phyloP scores from a whole-genome alignment of 257 asterid species.

The Solanum chiquidenum region DNA sequence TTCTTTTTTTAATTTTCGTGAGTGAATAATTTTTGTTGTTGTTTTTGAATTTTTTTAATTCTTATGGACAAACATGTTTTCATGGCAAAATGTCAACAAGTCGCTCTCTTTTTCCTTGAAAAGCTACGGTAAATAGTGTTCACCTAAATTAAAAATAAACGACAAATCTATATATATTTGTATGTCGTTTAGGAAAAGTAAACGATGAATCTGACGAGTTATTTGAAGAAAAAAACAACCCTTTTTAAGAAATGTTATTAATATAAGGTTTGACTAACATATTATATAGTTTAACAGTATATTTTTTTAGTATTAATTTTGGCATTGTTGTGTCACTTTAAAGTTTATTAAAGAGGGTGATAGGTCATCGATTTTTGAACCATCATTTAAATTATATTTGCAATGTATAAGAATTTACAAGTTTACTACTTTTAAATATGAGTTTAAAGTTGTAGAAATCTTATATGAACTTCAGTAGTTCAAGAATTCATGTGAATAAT shows the following conservation, averaged over 20 bases:
- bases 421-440: neutral
- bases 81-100: neutral
- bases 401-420: neutral
- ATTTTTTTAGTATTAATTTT: too few relatives aligned
- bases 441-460: neutral
- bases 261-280: neutral
- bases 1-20: too few relatives aligned
- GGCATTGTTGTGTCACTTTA: neutral
- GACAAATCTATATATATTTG: too few relatives aligned
- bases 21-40: too few relatives aligned
- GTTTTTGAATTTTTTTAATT: rapidly evolving
- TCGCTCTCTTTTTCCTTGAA: too few relatives aligned
- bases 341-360: neutral
- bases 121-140: rapidly evolving
- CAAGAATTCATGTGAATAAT: neutral
- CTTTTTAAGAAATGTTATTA: too few relatives aligned
- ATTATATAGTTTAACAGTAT: neutral
- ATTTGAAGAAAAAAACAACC: too few relatives aligned
- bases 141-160: too few relatives aligned
- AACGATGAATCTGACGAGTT: too few relatives aligned
- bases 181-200: neutral
- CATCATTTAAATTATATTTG: too few relatives aligned
- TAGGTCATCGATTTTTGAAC: neutral
- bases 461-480: neutral
- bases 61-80: too few relatives aligned